These are phyloP conservation scores for Fusarium abutilonis DNA, from an alignment of 2,329 filamentous ascomycete species.

Conservation along the genomic window DNA sequence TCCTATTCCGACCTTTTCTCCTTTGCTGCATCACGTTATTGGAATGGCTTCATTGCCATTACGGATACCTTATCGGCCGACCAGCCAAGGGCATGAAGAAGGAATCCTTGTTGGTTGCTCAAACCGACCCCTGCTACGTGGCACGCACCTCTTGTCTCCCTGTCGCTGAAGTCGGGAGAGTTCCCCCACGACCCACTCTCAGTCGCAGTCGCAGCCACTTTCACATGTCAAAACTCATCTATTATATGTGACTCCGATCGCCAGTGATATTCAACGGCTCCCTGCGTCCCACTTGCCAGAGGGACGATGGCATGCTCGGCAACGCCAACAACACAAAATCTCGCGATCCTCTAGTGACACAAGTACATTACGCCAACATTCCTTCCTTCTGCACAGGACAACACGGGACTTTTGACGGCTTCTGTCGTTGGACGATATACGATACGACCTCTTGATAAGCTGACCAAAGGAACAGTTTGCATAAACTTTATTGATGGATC, in stretches of 20 bases:
- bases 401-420: slow-evolving; percentile 7
- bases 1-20: slow-evolving; percentile 31
- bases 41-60: slow-evolving; percentile 11
- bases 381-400: slow-evolving; percentile 10
- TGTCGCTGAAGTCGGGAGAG: slow-evolving; percentile 19
- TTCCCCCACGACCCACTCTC: slow-evolving; percentile 17
- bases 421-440: neutral
- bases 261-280: slow-evolving; percentile 7
- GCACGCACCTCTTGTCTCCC: slow-evolving; percentile 34
- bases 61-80: slow-evolving; percentile 33
- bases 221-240: slow-evolving; percentile 45
- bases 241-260: slow-evolving; percentile 19
- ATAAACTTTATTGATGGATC: slow-evolving; percentile 3
- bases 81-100: slow-evolving; percentile 3
- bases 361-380: slow-evolving; percentile 30
- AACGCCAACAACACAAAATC: slow-evolving; percentile 16
- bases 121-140: slow-evolving; percentile 24
- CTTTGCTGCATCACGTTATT: slow-evolving; percentile 35
- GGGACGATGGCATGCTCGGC: slow-evolving; percentile 30
- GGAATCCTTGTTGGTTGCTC: slow-evolving; percentile 10
- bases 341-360: slow-evolving; percentile 11
- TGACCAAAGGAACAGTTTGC: slow-evolving; percentile 1
- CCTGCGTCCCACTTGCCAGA: neutral
- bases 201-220: slow-evolving; percentile 46
- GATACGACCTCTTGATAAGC: neutral